These are phyloP conservation scores for Fusarium pseudograminearum DNA, from an alignment of 2,329 filamentous ascomycete genomes.

Conservation along the genomic window DNA sequence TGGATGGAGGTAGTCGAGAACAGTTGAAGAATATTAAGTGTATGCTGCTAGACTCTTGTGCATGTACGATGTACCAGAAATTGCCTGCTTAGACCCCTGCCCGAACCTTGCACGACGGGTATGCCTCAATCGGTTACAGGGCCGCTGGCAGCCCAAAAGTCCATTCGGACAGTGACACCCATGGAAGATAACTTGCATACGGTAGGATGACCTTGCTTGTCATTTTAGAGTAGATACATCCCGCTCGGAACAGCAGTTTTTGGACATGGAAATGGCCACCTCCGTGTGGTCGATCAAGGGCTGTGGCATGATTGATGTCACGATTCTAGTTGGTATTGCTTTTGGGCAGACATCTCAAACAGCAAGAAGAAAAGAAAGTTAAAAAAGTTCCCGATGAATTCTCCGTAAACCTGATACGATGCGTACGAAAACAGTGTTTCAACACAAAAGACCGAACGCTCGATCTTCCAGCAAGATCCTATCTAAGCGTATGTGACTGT, in stretches of 20 bases:
- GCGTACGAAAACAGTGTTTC: slow-evolving; percentile 31
- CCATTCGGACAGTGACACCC: neutral
- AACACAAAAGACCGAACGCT: slow-evolving; percentile 10
- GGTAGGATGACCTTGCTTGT: neutral
- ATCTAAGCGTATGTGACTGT: slow-evolving; percentile 8
- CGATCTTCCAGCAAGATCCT: slow-evolving; percentile 6
- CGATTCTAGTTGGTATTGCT: neutral
- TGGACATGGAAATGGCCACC: neutral
- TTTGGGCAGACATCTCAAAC: neutral
- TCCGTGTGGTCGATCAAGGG: neutral
- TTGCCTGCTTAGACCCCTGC: neutral
- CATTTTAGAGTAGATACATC: neutral
- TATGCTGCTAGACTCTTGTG: neutral
- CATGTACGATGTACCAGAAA: neutral
- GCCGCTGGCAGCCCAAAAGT: slow-evolving; percentile 10
- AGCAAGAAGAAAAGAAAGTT: neutral
- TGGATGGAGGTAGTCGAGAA: slow-evolving; percentile 9
- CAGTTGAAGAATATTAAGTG: slow-evolving; percentile 1
- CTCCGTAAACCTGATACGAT: slow-evolving; percentile 28
- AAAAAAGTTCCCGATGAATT: neutral
- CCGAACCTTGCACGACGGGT: slow-evolving; percentile 4
- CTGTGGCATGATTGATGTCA: neutral
- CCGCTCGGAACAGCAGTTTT: neutral
- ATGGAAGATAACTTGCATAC: neutral
- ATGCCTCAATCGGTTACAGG: slow-evolving; percentile 30